phyloP scores from a whole-genome alignment of 2,329 filamentous ascomycete species.

The Xylariaceae sp. region DNA sequence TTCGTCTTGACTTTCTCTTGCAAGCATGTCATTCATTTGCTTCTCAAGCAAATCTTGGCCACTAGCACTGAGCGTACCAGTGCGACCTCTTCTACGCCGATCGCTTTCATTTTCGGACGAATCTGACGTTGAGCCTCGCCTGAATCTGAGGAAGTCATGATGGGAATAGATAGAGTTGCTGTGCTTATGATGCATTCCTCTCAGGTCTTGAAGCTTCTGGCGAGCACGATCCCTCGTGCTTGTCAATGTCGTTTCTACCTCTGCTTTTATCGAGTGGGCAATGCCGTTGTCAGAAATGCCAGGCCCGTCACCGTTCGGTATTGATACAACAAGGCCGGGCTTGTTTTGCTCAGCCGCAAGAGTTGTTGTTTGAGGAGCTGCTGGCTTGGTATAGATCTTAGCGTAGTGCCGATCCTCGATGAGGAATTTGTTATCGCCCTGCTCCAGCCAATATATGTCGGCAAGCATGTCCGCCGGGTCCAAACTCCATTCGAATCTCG shows the following conservation, averaged over 20 bases:
- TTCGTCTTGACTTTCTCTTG: slow-evolving; percentile 47
- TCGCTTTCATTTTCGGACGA: slow-evolving; percentile 56
- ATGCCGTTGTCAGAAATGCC: slow-evolving; percentile 13
- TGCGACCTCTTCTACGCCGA: slow-evolving; percentile 39
- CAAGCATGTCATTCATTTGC: slow-evolving; percentile 59
- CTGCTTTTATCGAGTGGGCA: slow-evolving; percentile 24
- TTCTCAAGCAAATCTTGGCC: slow-evolving; percentile 54
- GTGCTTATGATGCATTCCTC: slow-evolving; percentile 52
- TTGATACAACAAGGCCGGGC: slow-evolving; percentile 8
- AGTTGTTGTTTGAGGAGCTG: slow-evolving; percentile 13
- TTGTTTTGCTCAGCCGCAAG: slow-evolving; percentile 20
- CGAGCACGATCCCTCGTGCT: slow-evolving; percentile 56
- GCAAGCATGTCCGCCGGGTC: slow-evolving; percentile 82
- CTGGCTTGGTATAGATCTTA: slow-evolving; percentile 57
- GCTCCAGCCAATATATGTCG: slow-evolving; percentile 87
- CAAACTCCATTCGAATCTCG: slow-evolving; percentile 79
- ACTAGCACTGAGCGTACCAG: slow-evolving; percentile 46
- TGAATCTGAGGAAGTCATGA: slow-evolving; percentile 50
- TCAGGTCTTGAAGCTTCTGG: slow-evolving; percentile 56
- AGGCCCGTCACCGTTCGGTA: slow-evolving; percentile 14
- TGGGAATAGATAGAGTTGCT: slow-evolving; percentile 46
- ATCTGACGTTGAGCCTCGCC: slow-evolving; percentile 55
- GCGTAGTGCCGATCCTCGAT: slow-evolving; percentile 77
- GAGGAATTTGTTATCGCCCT: slow-evolving; percentile 71
- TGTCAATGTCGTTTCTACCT: slow-evolving; percentile 45